Percentiles rank a stretch among this genome's conserved stretches.
These are phyloP conservation scores for Malus domestica DNA, from an alignment of 306 rosid species.

Conservation along the genomic window DNA sequence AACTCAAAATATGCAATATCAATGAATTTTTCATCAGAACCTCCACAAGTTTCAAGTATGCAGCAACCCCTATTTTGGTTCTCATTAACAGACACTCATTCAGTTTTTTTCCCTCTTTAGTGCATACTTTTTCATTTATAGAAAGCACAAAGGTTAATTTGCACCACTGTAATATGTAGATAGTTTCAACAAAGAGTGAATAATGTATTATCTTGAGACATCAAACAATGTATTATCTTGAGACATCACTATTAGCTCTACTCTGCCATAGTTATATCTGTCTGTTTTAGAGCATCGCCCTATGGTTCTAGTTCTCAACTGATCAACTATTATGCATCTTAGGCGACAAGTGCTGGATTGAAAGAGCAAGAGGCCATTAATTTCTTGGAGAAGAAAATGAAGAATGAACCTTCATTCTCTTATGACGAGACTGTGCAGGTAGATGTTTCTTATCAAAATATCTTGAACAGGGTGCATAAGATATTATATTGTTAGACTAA, in stretches of 20 bases:
- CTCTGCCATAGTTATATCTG: background rate
- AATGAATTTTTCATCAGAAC: background rate
- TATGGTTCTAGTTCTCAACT: background rate
- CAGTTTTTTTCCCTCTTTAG: background rate
- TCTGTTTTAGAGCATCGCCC: background rate
- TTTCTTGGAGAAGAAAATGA: slow-evolving; percentile 99
- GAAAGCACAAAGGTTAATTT: background rate
- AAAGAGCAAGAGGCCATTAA: slow-evolving; percentile 99
- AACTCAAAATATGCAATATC: background rate
- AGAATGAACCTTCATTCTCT: slow-evolving; percentile 87
- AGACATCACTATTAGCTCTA: background rate
- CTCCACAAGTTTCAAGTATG: background rate
- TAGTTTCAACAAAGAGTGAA: background rate
- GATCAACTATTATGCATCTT: slow-evolving; percentile 14
- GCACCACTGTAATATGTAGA: background rate
- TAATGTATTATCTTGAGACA: background rate
- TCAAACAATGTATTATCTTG: background rate
- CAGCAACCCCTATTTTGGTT: background rate
- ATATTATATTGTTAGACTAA: background rate
- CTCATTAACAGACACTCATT: background rate
- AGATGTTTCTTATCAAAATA: background rate
- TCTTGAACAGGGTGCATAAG: background rate
- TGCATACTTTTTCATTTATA: background rate
- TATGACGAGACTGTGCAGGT: slow-evolving; percentile 99
- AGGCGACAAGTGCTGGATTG: slow-evolving; percentile 98